phyloP scores from a whole-genome alignment of 495 filamentous ascomycete species.

The Parathielavia appendiculata region DNA sequence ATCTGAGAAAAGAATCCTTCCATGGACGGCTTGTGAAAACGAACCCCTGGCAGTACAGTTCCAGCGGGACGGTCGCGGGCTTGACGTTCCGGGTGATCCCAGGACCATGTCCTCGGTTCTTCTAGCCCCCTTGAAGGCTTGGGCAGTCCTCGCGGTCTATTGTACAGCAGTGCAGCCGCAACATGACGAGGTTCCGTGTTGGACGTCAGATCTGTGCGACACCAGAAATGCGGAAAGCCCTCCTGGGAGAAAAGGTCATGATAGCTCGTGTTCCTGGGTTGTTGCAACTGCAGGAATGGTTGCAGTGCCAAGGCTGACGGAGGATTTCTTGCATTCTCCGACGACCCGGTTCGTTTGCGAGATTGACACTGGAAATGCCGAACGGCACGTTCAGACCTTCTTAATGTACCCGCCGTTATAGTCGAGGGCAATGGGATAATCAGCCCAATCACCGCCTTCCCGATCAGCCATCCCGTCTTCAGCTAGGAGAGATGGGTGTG shows the following conservation, averaged over 20 bases:
- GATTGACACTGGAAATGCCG: slow-evolving; percentile 11
- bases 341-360: slow-evolving; percentile 24
- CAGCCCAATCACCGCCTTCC: slow-evolving; percentile 16
- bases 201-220: slow-evolving; percentile 21
- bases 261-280: background rate
- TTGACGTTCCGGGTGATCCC: slow-evolving; percentile 29
- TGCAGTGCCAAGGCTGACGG: slow-evolving; percentile 19
- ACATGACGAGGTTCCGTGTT: slow-evolving; percentile 15
- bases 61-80: slow-evolving; percentile 30
- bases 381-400: slow-evolving; percentile 17
- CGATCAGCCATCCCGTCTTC: slow-evolving; percentile 10
- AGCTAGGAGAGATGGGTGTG: slow-evolving; percentile 15
- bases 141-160: slow-evolving; percentile 11
- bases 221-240: slow-evolving; percentile 4
- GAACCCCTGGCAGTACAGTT: slow-evolving; percentile 23
- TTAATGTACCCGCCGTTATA: slow-evolving; percentile 19
- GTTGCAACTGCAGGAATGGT: background rate
- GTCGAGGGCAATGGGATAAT: slow-evolving; percentile 17
- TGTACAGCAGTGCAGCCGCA: slow-evolving; percentile 14
- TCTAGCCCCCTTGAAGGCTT: slow-evolving; percentile 9
- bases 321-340: slow-evolving; percentile 13
- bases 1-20: slow-evolving; percentile 22
- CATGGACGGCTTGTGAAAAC: slow-evolving; percentile 24
- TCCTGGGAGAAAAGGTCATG: background rate
- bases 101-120: slow-evolving; percentile 36